A percentile compares a stretch with the other conserved stretches of the same genome.
Evolutionary conservation across 1,284 basidiomycete genomes (phyloP).

Genomic region (Naganishia liquefaciens): DNA sequence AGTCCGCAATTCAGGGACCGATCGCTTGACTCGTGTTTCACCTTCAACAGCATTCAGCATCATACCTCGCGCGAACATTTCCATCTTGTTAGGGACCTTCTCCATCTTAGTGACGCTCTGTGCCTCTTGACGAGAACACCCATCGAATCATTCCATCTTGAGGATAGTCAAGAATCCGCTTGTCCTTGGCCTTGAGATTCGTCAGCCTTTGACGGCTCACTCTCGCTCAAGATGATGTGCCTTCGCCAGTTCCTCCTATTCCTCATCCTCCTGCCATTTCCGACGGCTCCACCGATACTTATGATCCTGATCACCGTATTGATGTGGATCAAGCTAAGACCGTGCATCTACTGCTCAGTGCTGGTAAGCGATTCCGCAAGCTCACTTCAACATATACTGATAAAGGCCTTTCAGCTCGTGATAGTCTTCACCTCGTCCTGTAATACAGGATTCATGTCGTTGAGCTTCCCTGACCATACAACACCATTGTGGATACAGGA

Average conservation of each 20-base stretch:
- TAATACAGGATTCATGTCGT: slow-evolving; percentile 25
- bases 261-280: slow-evolving; percentile 33
- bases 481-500: slow-evolving; percentile 21
- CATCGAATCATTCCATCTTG: no score
- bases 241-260: slow-evolving; percentile 32
- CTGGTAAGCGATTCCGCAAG: slow-evolving; percentile 23
- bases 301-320: slow-evolving; percentile 29
- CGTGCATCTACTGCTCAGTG: slow-evolving; percentile 31
- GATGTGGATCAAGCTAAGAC: slow-evolving; percentile 32
- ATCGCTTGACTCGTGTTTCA: background rate
- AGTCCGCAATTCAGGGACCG: background rate
- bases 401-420: slow-evolving; percentile 16
- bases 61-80: no score
- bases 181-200: no score
- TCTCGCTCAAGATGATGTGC: slow-evolving; percentile 34
- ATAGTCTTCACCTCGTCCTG: slow-evolving; percentile 28
- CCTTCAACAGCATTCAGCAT: background rate
- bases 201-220: no score
- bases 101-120: no score
- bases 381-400: background rate
- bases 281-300: slow-evolving; percentile 24
- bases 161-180: no score
- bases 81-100: no score
- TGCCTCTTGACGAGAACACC: no score
- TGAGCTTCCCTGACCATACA: slow-evolving; percentile 26